Percentiles rank a stretch among this genome's conserved stretches.
These are phyloP conservation scores for Dendrocalamus sinicus DNA, from an alignment of 176 grass and related monocot genomes.

Conservation along the genomic window DNA sequence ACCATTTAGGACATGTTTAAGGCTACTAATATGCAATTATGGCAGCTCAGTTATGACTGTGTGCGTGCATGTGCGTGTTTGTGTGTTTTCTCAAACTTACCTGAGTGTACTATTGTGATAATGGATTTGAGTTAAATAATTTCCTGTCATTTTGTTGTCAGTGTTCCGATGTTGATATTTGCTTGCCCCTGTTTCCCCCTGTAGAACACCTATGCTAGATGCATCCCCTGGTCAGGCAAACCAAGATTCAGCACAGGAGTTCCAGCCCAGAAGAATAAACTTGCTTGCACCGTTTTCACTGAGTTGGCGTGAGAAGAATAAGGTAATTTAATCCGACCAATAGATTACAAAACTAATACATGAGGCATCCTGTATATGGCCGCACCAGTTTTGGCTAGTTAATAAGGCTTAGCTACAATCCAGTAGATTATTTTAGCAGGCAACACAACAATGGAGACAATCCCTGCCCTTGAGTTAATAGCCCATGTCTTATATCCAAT, in stretches of 20 bases:
- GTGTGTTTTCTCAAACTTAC: neutral
- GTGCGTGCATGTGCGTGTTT: neutral
- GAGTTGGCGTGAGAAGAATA: constrained; percentile 94
- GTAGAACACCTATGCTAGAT: constrained; percentile 65
- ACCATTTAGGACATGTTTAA: constrained; percentile 20
- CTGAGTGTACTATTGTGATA: constrained; percentile 1
- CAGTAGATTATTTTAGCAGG: neutral
- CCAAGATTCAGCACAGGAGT: constrained; percentile 74
- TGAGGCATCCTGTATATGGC: neutral
- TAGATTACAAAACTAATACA: neutral
- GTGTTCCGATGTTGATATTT: constrained; percentile 39
- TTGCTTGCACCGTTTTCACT: constrained; percentile 82
- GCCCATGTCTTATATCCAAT: constrained; percentile 1
- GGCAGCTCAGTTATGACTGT: neutral
- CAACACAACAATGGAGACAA: neutral
- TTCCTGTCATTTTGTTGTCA: constrained; percentile 25
- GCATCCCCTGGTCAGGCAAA: constrained; percentile 44
- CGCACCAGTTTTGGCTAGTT: neutral
- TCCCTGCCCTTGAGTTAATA: constrained; percentile 5
- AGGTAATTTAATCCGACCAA: constrained; percentile 60
- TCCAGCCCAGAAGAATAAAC: constrained; percentile 89
- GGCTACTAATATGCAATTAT: constrained; percentile 10
- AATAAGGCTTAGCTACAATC: neutral
- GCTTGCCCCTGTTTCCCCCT: constrained; percentile 27
- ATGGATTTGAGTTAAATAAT: constrained; percentile 23